Conservation (phyloP, 768 basidiomycete genomes). For the Leccinum longicurvipes region DNA sequence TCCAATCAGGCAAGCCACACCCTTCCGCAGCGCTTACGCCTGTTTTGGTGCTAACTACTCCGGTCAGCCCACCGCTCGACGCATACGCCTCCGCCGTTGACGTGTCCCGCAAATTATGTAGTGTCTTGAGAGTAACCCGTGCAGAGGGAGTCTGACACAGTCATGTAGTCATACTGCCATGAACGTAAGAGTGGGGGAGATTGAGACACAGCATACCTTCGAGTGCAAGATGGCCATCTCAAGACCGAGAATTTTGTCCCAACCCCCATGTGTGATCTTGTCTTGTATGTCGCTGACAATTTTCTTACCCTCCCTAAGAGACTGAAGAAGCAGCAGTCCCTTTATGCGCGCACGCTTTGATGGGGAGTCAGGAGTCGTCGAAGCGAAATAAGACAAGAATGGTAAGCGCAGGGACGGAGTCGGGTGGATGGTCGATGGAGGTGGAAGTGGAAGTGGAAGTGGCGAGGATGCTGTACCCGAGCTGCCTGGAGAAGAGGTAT, state of each 20-base stretch:
- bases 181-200: not conserved
- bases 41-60: slow-evolving; percentile 58
- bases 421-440: not conserved
- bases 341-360: slow-evolving; percentile 74
- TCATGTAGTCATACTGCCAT: not conserved
- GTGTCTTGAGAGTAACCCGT: slow-evolving; percentile 53
- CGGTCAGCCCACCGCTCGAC: slow-evolving; percentile 61
- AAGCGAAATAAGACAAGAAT: slow-evolving; percentile 66
- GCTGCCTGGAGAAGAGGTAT: slow-evolving; percentile 37
- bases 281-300: slow-evolving; percentile 19
- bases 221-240: slow-evolving; percentile 79
- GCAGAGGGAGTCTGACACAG: slow-evolving; percentile 6
- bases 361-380: slow-evolving; percentile 78
- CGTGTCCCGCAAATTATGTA: slow-evolving; percentile 69
- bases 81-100: slow-evolving; percentile 86
- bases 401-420: slow-evolving; percentile 9
- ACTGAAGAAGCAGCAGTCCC: slow-evolving; percentile 72
- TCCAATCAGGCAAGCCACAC: slow-evolving; percentile 40
- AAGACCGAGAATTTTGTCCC: slow-evolving; percentile 55
- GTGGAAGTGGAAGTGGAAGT: slow-evolving; percentile 3
- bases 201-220: slow-evolving; percentile 45
- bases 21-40: slow-evolving; percentile 53
- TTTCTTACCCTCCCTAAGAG: slow-evolving; percentile 16
- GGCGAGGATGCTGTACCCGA: slow-evolving; percentile 1
- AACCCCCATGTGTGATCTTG: slow-evolving; percentile 17